Conservation (phyloP, 2,329 filamentous ascomycete species). For the Verticillium tricorpus region DNA sequence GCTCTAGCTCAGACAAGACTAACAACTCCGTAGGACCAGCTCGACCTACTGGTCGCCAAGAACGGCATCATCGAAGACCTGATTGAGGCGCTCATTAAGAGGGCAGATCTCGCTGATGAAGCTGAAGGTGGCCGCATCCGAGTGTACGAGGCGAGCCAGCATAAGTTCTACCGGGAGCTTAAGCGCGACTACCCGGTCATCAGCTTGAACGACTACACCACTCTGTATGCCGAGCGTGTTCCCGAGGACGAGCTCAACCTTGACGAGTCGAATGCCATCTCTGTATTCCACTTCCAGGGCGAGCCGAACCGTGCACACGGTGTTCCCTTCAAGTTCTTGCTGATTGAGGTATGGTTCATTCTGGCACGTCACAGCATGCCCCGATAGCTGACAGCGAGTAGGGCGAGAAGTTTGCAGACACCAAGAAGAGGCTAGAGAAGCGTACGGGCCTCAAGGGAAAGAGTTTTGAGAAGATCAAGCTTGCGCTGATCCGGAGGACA, state of each 20-base stretch:
- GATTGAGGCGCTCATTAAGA: slow-evolving; percentile 70
- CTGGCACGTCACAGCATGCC: not conserved
- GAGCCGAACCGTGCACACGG: slow-evolving; percentile 82
- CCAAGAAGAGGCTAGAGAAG: slow-evolving; percentile 90
- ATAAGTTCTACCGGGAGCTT: slow-evolving; percentile 81
- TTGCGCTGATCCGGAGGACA: slow-evolving; percentile 71
- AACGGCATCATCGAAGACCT: slow-evolving; percentile 77
- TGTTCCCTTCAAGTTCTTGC: slow-evolving; percentile 83
- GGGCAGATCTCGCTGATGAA: slow-evolving; percentile 74
- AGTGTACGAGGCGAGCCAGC: slow-evolving; percentile 76
- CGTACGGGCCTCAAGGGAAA: slow-evolving; percentile 95
- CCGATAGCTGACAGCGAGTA: slow-evolving; percentile 25
- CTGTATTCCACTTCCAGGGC: slow-evolving; percentile 88
- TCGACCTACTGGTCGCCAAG: slow-evolving; percentile 83
- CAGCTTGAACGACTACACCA: slow-evolving; percentile 80
- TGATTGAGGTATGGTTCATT: slow-evolving; percentile 64
- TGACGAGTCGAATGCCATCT: slow-evolving; percentile 58
- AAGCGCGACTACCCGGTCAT: slow-evolving; percentile 66
- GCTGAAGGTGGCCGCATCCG: slow-evolving; percentile 63
- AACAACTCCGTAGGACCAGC: slow-evolving; percentile 52
- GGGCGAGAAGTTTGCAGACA: slow-evolving; percentile 84
- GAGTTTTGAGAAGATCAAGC: slow-evolving; percentile 97
- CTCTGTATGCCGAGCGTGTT: slow-evolving; percentile 74
- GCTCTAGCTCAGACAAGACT: slow-evolving; percentile 1
- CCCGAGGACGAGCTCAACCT: slow-evolving; percentile 66